Base-by-base conservation (phyloP, 495 filamentous ascomycete species). In the Bathelium albidoporum region DNA sequence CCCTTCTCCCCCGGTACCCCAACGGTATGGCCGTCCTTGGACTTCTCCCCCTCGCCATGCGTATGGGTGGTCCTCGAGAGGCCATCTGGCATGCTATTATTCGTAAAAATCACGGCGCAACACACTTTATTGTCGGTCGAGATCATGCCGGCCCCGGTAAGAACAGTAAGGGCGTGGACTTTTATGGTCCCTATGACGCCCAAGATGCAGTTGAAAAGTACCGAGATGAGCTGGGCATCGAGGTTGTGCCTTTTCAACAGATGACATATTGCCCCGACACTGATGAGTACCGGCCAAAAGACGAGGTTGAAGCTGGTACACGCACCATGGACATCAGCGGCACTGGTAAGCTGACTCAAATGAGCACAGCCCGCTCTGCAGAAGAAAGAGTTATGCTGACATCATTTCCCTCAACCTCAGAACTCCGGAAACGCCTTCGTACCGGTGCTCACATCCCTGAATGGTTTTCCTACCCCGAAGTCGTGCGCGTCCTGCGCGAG, bases 11-110 rank as follows among this genome's bases (percentile, higher is more conserved):
- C 64, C 87, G 95, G 71, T 98, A 98, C 79, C 94, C 94, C 73
- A 98, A 97, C 75, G 94, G 94, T 68, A 98, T 98, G 94, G 94
- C 94, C 63, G 91, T 95, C 45, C 88, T 98, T 66, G 94, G 91
- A 79, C 89, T 98, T 41, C 83, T 98, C 2, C 91, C 92, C 52
- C 81, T 98, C 59, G 94, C 94, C 66, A 98, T 98, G 94, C 89
- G 94, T 72, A 98, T 98, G 94, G 94, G 91, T 69, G 94, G 94
- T 69, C 94, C 94, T 59, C 89, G 94, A 68, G 94, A 98, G 81
- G 94, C 94, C 67, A 91, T 98, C 79, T 98, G 94, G 94, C 94
- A 98, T 81, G 94, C 94, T 67, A 97, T 98, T 72, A 98, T 98
- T 82, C 91, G 94, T 70, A 98, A 97, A 84, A 98, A 98, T 78